phyloP scores from a whole-genome alignment of 371 early-diverging fungal genomes.

The Nematocida displodere region DNA sequence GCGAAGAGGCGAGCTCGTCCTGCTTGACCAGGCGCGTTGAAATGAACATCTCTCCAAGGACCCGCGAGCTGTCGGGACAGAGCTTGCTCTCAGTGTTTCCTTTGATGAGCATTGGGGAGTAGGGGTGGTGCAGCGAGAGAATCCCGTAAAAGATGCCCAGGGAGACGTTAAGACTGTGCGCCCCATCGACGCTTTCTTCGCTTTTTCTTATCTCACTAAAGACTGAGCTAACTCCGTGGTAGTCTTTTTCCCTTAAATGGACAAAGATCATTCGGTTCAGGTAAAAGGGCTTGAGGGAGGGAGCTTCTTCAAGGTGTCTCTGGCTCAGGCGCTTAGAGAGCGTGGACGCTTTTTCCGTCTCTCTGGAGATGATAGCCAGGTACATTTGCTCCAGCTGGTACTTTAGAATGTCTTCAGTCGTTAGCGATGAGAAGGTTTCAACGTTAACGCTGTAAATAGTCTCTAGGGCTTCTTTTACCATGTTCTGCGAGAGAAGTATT shows the following conservation, averaged over 20 bases:
- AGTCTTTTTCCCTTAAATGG: constrained; percentile 54
- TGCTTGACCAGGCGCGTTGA: constrained; percentile 25
- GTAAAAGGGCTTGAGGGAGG: constrained; percentile 41
- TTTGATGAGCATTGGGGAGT: constrained; percentile 7
- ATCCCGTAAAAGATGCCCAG: constrained; percentile 40
- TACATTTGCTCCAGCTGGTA: constrained; percentile 63
- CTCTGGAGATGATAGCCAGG: constrained; percentile 47
- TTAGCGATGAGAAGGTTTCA: constrained; percentile 64
- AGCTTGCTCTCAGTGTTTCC: constrained; percentile 47
- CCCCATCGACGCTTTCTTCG: neutral
- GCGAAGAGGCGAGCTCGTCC: neutral
- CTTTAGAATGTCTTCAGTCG: constrained; percentile 46
- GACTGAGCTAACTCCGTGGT: constrained; percentile 43
- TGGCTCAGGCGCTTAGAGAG: constrained; percentile 56
- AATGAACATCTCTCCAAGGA: constrained; percentile 54
- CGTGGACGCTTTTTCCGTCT: constrained; percentile 55
- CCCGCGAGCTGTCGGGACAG: constrained; percentile 52
- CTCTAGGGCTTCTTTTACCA: constrained; percentile 45
- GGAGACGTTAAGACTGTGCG: constrained; percentile 23
- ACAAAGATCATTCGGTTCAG: constrained; percentile 49
- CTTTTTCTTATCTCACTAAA: constrained; percentile 39
- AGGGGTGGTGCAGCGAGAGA: constrained; percentile 11
- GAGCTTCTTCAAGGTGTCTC: constrained; percentile 52
- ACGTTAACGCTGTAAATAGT: constrained; percentile 59
- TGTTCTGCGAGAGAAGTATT: constrained; percentile 22